These are phyloP conservation scores for Aegilops longissima DNA, from an alignment of 176 grass and related monocot genomes.

Conservation along the genomic window DNA sequence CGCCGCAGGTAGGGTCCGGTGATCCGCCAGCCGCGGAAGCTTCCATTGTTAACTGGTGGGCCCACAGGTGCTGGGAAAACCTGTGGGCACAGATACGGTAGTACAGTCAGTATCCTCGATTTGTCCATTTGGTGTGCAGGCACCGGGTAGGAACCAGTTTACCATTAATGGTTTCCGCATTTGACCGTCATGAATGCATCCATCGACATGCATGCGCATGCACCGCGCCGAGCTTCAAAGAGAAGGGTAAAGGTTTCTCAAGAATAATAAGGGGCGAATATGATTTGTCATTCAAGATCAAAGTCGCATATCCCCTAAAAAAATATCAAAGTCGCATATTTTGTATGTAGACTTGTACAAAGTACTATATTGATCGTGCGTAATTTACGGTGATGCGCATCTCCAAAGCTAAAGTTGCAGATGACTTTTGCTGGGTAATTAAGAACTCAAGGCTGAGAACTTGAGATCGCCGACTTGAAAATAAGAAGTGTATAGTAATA, in stretches of 20 bases:
- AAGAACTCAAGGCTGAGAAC: neutral
- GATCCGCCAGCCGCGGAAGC: neutral
- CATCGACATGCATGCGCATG: neutral
- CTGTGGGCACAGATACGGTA: neutral
- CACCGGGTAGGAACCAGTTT: neutral
- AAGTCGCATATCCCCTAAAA: too few species aligned
- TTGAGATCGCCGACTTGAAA: too few species aligned
- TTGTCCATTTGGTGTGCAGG: neutral
- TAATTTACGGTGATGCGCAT: neutral
- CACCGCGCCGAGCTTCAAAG: neutral
- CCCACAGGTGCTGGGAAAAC: neutral
- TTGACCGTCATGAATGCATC: neutral
- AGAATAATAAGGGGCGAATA: too few species aligned
- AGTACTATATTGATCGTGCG: neutral
- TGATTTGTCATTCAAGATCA: too few species aligned
- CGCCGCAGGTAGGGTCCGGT: neutral
- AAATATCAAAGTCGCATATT: too few species aligned
- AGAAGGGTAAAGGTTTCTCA: too few species aligned
- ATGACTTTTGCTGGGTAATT: neutral
- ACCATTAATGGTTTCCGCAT: neutral
- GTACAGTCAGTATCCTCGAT: neutral
- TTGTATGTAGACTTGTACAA: neutral
- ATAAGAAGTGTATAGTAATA: too few species aligned
- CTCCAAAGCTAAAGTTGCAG: neutral
- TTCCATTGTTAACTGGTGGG: neutral